phyloP scores from a whole-genome alignment of 202 grass and related monocot genomes.

The Eragrostis tef region DNA sequence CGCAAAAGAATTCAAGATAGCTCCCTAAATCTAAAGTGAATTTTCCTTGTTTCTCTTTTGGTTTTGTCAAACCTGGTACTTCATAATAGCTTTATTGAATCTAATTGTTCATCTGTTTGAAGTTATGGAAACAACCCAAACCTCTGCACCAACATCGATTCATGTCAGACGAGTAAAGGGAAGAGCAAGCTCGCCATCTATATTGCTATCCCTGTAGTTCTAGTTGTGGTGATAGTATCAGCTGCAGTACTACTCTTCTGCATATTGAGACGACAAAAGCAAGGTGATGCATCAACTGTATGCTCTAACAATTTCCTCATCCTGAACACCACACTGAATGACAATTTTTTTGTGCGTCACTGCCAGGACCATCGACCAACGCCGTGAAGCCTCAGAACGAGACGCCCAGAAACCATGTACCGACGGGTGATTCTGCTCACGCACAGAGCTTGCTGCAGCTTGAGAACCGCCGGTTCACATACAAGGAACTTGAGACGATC shows the following conservation, averaged over 20 bases:
- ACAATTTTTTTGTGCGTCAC: neutral
- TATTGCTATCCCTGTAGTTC: constrained; percentile 43
- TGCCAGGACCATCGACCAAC: neutral
- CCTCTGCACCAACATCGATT: constrained; percentile 41
- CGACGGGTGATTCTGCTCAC: neutral
- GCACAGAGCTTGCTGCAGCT: constrained; percentile 34
- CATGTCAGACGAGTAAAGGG: constrained; percentile 39
- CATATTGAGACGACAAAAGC: constrained; percentile 4
- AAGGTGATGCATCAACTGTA: constrained; percentile 28
- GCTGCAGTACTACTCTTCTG: constrained; percentile 22
- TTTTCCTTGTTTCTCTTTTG: neutral
- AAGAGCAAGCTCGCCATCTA: constrained; percentile 52
- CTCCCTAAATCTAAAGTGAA: constrained; percentile 56
- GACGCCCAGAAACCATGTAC: neutral
- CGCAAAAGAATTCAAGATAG: constrained; percentile 59
- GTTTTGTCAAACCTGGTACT: neutral
- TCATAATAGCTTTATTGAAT: neutral
- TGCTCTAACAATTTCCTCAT: neutral
- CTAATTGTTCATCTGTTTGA: neutral
- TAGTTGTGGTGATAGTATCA: constrained; percentile 34
- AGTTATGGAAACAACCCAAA: constrained; percentile 57
- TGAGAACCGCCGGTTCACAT: constrained; percentile 60
- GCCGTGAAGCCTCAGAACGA: constrained; percentile 15
- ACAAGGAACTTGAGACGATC: constrained; percentile 50
- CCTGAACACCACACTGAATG: neutral